Conservation (phyloP, 306 rosid genomes). For the Quercus parvula region DNA sequence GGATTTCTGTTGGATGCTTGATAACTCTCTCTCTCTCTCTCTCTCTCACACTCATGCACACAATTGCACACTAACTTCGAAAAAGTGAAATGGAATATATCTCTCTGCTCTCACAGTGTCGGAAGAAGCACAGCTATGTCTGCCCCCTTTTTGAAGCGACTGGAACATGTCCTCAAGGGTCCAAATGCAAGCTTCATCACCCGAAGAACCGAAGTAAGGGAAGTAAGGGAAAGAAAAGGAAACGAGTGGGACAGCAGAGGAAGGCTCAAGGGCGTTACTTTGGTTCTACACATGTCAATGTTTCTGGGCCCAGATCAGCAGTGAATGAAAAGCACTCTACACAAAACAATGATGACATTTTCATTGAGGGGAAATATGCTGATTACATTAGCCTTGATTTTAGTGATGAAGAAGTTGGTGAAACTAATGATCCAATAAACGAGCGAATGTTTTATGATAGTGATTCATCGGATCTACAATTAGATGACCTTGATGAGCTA, state of each 20-base stretch:
- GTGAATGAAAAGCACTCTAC: slow-evolving; percentile 28
- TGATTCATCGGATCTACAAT: slow-evolving; percentile 33
- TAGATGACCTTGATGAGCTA: slow-evolving; percentile 50
- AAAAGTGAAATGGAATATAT: slow-evolving; percentile 28
- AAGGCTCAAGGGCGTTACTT: slow-evolving; percentile 67
- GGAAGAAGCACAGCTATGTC: slow-evolving; percentile 90
- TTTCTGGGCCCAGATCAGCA: slow-evolving; percentile 29
- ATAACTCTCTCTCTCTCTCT: background rate
- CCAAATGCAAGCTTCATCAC: slow-evolving; percentile 88
- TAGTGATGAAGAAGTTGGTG: slow-evolving; percentile 44
- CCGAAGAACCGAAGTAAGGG: slow-evolving; percentile 59
- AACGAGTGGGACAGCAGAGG: slow-evolving; percentile 47
- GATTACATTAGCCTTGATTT: slow-evolving; percentile 57
- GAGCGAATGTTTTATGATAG: slow-evolving; percentile 34
- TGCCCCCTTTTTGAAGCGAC: slow-evolving; percentile 82
- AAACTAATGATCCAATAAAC: slow-evolving; percentile 24
- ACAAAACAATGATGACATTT: slow-evolving; percentile 14
- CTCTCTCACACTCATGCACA: background rate
- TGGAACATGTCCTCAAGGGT: slow-evolving; percentile 63
- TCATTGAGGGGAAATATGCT: slow-evolving; percentile 32
- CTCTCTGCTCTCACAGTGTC: slow-evolving; percentile 62
- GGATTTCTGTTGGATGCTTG: slow-evolving; percentile 8
- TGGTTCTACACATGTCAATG: slow-evolving; percentile 33
- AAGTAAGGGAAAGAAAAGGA: slow-evolving; percentile 74
- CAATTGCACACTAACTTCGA: slow-evolving; percentile 26